These are phyloP conservation scores for Candida sanyaensis DNA, from an alignment of 1,139 yeast species.

Conservation along the genomic window DNA sequence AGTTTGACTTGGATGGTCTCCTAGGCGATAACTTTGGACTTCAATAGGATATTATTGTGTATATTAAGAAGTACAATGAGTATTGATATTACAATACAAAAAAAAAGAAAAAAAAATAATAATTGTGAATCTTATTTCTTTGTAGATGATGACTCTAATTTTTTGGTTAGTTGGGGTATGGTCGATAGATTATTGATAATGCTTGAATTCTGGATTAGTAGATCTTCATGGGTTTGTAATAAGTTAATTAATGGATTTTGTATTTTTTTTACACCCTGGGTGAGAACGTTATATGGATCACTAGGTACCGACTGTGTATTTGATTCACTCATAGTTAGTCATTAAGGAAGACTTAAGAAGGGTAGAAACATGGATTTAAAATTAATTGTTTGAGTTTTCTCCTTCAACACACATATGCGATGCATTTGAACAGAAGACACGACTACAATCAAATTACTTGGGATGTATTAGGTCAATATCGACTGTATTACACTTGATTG, in stretches of 20 bases:
- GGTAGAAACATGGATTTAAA: no score
- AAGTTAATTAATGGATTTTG: slow-evolving; percentile 25
- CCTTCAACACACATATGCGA: no score
- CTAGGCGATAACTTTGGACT: slow-evolving; percentile 46
- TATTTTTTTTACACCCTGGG: slow-evolving; percentile 22
- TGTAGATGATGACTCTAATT: slow-evolving; percentile 6
- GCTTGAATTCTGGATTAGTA: slow-evolving; percentile 26
- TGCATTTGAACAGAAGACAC: no score
- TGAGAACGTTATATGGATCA: slow-evolving; percentile 26
- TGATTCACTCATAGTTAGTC: background rate
- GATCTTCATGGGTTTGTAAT: slow-evolving; percentile 28
- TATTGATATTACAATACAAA: no score
- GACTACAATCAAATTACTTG: no score
- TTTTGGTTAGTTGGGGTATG: slow-evolving; percentile 12
- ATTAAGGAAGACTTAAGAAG: no score
- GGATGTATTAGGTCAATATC: no score
- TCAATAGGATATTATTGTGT: slow-evolving; percentile 7
- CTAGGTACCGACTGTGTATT: background rate
- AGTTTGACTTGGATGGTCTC: slow-evolving; percentile 86
- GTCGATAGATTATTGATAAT: slow-evolving; percentile 25
- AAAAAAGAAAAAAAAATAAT: background rate
- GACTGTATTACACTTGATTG: no score
- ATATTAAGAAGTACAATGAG: background rate
- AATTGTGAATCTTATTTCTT: background rate
- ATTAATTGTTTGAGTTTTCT: no score